Evolutionary conservation across 352 stramenopile genomes (phyloP), one percentile per base, ranked within the genome.

Genomic region (Thalassiosira sp.): DNA sequence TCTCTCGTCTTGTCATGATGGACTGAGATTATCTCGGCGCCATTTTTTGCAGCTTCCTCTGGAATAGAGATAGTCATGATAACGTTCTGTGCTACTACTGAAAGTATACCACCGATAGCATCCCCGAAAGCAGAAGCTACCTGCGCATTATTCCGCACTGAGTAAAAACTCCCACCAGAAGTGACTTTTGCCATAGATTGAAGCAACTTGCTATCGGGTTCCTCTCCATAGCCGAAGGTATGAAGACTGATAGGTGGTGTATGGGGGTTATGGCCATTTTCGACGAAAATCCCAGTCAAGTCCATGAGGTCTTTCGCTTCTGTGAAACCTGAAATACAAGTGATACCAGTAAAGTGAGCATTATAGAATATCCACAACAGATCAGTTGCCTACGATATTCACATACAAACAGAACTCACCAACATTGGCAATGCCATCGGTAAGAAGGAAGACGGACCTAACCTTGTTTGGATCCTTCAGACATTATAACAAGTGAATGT

Each of bases 141-240:
- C 56, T 87, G 57, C 10, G 46, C 43, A 45, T 88, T 83, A 25
- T 81, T 61, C 48, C 70, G 63, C 0, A 90, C 65, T 54, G 85
- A 85, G 57, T 90, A 91, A 65, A 90, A 93, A 5, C 48, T 69
- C 0, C 88, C 88, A 33, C 74, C 82, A 8, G 27, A 46, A 2
- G 77, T 86, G 8, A 69, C 56, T 66, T 83, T 64, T 8, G 85
- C 73, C 40, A 94, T 82, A 10, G 49, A 31, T 16, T 73, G 40
- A 0, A 94, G 72, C 18, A 93, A 48, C 2, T 65, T 65, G 0
- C 51, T 45, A 72, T 93, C 81, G 46, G 89, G 85, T 20, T 85
- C 73, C 5, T 35, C 35, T 18, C 89, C 89, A 64, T 94, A 94
- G 37, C 89, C 89, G 63, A 93, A 94, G 11, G 77, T 90, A 56